Percentiles rank a stretch among this genome's conserved stretches.
These are phyloP conservation scores for Arabis alpina DNA, from an alignment of 345 rosid genomes.

Conservation along the genomic window DNA sequence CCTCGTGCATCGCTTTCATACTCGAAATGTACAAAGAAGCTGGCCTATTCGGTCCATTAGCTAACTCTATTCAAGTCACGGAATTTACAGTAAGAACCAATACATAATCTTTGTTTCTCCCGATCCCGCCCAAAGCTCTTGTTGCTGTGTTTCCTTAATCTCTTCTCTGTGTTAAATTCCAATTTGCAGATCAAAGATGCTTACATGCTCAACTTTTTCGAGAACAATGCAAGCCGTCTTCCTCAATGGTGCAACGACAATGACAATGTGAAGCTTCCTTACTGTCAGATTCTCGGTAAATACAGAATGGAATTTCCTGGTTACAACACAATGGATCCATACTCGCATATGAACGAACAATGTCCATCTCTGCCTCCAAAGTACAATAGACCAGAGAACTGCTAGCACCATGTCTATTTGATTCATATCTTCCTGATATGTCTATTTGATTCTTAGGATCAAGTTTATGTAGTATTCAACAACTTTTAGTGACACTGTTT, in stretches of 20 bases:
- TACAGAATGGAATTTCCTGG: slow-evolving; percentile 94
- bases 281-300: slow-evolving; percentile 86
- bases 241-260: slow-evolving; percentile 93
- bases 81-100: slow-evolving; percentile 79
- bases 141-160: neutral
- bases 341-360: slow-evolving; percentile 83
- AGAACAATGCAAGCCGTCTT: slow-evolving; percentile 74
- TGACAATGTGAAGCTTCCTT: slow-evolving; percentile 75
- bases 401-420: slow-evolving; percentile 51
- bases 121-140: neutral
- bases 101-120: slow-evolving; percentile 3
- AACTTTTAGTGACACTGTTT: neutral
- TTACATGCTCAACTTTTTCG: slow-evolving; percentile 70
- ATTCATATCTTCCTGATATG: slow-evolving; percentile 9
- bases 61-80: slow-evolving; percentile 79
- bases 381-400: slow-evolving; percentile 63
- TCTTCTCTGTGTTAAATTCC: neutral
- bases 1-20: slow-evolving; percentile 88
- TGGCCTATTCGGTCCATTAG: slow-evolving; percentile 71
- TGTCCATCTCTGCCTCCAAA: slow-evolving; percentile 92
- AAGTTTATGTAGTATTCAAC: neutral
- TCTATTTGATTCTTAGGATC: slow-evolving; percentile 22
- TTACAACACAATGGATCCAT: slow-evolving; percentile 79
- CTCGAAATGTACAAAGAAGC: slow-evolving; percentile 97
- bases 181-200: slow-evolving; percentile 82